These are phyloP conservation scores for Bauhinia variegata DNA, from an alignment of 306 rosid species.

Conservation along the genomic window DNA sequence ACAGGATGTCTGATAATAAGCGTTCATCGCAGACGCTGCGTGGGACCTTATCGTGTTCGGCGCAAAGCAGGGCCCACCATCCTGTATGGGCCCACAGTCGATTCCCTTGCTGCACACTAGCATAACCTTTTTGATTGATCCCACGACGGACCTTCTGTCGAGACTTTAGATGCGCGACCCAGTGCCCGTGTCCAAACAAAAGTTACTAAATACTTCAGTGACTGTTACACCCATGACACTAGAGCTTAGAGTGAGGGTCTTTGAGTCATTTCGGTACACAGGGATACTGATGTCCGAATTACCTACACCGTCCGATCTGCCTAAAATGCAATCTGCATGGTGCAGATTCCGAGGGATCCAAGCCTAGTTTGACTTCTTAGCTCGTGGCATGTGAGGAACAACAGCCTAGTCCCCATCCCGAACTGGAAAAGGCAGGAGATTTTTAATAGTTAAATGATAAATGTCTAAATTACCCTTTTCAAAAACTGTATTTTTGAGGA, in stretches of 20 bases:
- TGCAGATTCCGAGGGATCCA: too few relatives aligned
- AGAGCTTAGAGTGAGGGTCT: background rate
- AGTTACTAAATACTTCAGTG: too few relatives aligned
- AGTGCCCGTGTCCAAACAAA: too few relatives aligned
- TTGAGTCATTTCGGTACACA: background rate
- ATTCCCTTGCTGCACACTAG: conserved; percentile 41
- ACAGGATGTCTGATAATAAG: conserved; percentile 59
- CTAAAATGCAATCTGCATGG: too few relatives aligned
- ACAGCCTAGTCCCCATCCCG: too few relatives aligned
- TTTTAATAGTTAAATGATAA: background rate
- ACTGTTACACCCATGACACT: too few relatives aligned
- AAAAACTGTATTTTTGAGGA: too few relatives aligned
- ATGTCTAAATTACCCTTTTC: background rate
- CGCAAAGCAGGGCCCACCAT: conserved; percentile 40
- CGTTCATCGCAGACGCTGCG: conserved; percentile 71
- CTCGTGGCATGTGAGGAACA: background rate
- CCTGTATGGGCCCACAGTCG: conserved; percentile 44
- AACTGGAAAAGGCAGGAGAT: background rate
- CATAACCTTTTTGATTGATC: conserved; percentile 36
- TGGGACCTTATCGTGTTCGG: conserved; percentile 69
- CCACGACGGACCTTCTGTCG: background rate
- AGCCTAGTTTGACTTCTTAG: background rate
- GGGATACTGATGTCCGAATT: too few relatives aligned
- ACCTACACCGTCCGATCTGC: too few relatives aligned
- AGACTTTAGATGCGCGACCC: conserved; percentile 23